Percentiles rank a stretch among this genome's conserved stretches.
These are phyloP conservation scores for Oldenlandia corymbosa DNA, from an alignment of 257 asterid species.

Conservation along the genomic window DNA sequence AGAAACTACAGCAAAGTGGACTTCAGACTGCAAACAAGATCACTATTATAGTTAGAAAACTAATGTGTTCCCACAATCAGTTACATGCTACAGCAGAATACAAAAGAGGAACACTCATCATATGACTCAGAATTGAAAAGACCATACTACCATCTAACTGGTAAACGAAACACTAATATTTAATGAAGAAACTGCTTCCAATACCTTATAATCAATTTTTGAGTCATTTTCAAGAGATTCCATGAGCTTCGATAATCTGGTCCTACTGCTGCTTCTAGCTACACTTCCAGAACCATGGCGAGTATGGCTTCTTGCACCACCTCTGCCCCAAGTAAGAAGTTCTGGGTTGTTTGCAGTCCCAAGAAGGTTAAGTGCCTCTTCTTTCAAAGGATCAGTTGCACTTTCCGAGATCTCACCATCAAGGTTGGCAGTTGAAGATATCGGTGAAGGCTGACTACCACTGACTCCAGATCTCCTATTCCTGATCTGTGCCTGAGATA, in stretches of 20 bases:
- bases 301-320: slow-evolving; percentile 34
- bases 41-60: neutral
- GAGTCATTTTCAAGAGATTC: slow-evolving; percentile 21
- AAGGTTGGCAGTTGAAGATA: slow-evolving; percentile 18
- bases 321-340: slow-evolving; percentile 35
- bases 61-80: neutral
- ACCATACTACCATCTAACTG: neutral
- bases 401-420: slow-evolving; percentile 20
- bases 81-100: neutral
- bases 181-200: slow-evolving; percentile 3
- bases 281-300: slow-evolving; percentile 29
- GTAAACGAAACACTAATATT: neutral
- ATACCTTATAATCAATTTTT: slow-evolving; percentile 22
- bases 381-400: slow-evolving; percentile 12
- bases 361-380: slow-evolving; percentile 15
- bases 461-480: slow-evolving; percentile 20
- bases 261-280: slow-evolving; percentile 21
- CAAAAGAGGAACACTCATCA: neutral
- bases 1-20: slow-evolving; percentile 23
- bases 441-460: slow-evolving; percentile 12
- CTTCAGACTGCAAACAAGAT: slow-evolving; percentile 27
- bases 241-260: slow-evolving; percentile 25
- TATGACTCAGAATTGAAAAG: neutral
- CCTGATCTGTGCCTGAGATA: slow-evolving; percentile 25
- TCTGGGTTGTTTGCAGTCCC: slow-evolving; percentile 19